Evolutionary conservation across 176 grass and related monocot genomes (phyloP).

Genomic region (Juncus inflexus): DNA sequence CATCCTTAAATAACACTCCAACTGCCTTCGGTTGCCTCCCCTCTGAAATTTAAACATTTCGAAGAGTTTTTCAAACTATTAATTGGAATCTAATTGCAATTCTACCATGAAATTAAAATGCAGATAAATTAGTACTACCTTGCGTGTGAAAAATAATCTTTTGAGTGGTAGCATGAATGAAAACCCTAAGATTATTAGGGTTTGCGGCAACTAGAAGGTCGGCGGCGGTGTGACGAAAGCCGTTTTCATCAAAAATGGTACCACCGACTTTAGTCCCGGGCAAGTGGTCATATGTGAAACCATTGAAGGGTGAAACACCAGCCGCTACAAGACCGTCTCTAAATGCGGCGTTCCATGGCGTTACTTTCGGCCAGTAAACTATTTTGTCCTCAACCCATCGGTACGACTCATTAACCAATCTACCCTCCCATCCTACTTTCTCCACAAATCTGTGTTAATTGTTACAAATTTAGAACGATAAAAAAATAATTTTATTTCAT

Average conservation of each 20-base stretch:
- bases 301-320: constrained; percentile 77
- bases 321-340: constrained; percentile 59
- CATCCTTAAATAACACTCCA: constrained; percentile 66
- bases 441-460: constrained; percentile 46
- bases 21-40: constrained; percentile 37
- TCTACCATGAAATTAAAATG: neutral
- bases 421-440: constrained; percentile 56
- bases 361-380: constrained; percentile 71
- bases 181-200: constrained; percentile 46
- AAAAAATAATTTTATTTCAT: too few relatives aligned
- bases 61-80: too few relatives aligned
- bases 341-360: constrained; percentile 68
- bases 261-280: constrained; percentile 80
- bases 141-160: constrained; percentile 48
- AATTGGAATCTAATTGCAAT: too few relatives aligned
- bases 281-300: constrained; percentile 72
- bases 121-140: constrained; percentile 32
- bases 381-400: constrained; percentile 70
- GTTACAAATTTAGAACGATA: too few relatives aligned
- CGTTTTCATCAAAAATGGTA: constrained; percentile 65
- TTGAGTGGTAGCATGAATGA: constrained; percentile 67
- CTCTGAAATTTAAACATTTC: constrained; percentile 4
- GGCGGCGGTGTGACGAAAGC: constrained; percentile 72
- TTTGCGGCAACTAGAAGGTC: constrained; percentile 74
- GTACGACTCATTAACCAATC: constrained; percentile 73